Evolutionary conservation across 768 basidiomycete species (phyloP).

Genomic region (Lepiota venenata): DNA sequence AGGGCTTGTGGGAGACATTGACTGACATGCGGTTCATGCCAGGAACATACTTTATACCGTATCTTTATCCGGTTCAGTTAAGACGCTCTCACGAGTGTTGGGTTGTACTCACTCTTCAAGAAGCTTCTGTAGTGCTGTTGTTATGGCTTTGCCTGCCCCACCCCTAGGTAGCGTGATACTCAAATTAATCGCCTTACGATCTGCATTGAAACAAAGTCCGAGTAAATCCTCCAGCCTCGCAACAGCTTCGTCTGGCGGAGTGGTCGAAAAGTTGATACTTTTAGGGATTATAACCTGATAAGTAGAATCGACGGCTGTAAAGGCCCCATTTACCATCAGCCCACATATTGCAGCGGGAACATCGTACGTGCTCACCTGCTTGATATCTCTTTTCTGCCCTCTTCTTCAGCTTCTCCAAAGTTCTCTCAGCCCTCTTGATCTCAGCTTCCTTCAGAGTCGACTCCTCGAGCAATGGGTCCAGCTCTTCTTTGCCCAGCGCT

Average conservation of each 20-base stretch:
- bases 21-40: neutral
- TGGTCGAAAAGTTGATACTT: neutral
- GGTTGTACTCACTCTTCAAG: slow-evolving; percentile 9
- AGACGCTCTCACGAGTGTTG: neutral
- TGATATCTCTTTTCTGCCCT: slow-evolving; percentile 8
- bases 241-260: neutral
- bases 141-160: slow-evolving; percentile 12
- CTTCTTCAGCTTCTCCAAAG: slow-evolving; percentile 9
- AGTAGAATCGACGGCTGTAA: neutral
- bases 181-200: slow-evolving; percentile 15
- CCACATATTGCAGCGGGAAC: neutral
- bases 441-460: neutral
- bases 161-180: slow-evolving; percentile 5
- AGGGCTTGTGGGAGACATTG: neutral
- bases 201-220: slow-evolving; percentile 10
- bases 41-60: neutral
- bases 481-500: slow-evolving; percentile 16
- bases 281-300: neutral
- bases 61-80: neutral
- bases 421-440: slow-evolving; percentile 3
- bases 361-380: neutral
- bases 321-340: neutral
- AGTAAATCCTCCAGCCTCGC: slow-evolving; percentile 10
- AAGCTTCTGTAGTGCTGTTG: slow-evolving; percentile 4
- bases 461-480: slow-evolving; percentile 8